These are phyloP conservation scores for Globisporangium lucens DNA, from an alignment of 352 stramenopile species.

Conservation along the genomic window DNA sequence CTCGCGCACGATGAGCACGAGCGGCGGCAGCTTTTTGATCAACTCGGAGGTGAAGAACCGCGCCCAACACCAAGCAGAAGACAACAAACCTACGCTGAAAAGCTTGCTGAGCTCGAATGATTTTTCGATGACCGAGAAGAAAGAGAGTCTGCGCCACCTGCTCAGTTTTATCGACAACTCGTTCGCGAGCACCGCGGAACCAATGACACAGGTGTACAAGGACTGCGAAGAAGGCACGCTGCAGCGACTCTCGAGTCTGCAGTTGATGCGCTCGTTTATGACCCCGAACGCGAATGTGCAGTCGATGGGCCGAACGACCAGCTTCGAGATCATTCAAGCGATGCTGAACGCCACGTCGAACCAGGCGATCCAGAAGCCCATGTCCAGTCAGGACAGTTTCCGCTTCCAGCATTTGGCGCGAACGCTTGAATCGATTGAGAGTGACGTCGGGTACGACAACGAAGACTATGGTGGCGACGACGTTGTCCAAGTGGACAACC, in stretches of 20 bases:
- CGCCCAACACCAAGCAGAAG: constrained; percentile 23
- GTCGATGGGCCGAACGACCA: constrained; percentile 74
- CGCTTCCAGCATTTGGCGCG: constrained; percentile 80
- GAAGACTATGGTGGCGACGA: constrained; percentile 81
- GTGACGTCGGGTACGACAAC: constrained; percentile 78
- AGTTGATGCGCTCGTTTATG: constrained; percentile 83
- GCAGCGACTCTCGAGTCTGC: constrained; percentile 69
- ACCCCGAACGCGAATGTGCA: constrained; percentile 25
- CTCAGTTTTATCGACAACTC: constrained; percentile 85
- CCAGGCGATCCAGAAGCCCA: constrained; percentile 81
- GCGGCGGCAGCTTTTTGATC: constrained; percentile 51
- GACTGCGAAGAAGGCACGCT: constrained; percentile 69
- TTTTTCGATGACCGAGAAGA: constrained; percentile 86
- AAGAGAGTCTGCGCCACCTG: constrained; percentile 76
- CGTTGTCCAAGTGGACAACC: constrained; percentile 80
- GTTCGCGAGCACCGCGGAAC: constrained; percentile 72
- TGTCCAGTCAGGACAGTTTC: constrained; percentile 86
- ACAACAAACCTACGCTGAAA: constrained; percentile 64
- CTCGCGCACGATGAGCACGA: constrained; percentile 40
- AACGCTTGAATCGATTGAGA: constrained; percentile 79
- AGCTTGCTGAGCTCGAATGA: constrained; percentile 78
- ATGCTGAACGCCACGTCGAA: constrained; percentile 87
- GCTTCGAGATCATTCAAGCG: constrained; percentile 86
- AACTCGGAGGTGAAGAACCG: constrained; percentile 53
- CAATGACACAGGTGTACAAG: constrained; percentile 79